Evolutionary conservation across 1,284 basidiomycete genomes (phyloP).

Genomic region (Ustilago lituana): DNA sequence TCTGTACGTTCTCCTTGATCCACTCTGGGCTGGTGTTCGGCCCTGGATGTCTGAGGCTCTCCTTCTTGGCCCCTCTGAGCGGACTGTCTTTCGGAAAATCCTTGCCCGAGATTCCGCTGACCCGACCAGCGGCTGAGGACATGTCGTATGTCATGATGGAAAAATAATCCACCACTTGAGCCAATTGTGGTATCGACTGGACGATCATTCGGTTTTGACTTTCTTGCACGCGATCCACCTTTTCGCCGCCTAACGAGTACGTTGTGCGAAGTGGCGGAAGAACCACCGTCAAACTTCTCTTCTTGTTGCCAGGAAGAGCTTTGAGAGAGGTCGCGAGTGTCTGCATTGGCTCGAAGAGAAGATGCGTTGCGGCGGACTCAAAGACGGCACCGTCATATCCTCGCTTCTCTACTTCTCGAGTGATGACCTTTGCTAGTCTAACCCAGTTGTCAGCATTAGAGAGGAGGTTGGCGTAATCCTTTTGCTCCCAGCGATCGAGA

Average conservation of each 20-base stretch:
- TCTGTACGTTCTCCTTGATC: constrained; percentile 35
- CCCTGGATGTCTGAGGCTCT: constrained; percentile 34
- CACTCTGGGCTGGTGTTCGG: constrained; percentile 47
- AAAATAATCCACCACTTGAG: constrained; percentile 37
- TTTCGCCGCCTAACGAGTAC: constrained; percentile 9
- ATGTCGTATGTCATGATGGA: constrained; percentile 58
- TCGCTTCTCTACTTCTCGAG: constrained; percentile 7
- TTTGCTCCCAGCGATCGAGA: constrained; percentile 43
- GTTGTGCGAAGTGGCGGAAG: constrained; percentile 37
- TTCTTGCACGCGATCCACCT: constrained; percentile 10
- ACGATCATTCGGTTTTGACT: constrained; percentile 41
- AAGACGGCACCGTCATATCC: constrained; percentile 41
- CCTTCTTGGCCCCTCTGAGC: constrained; percentile 34
- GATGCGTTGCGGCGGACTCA: constrained; percentile 41
- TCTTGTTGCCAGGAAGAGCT: not conserved
- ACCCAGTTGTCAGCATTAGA: constrained; percentile 24
- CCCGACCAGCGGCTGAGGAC: constrained; percentile 24
- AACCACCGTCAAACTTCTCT: constrained; percentile 26
- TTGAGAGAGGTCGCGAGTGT: constrained; percentile 8
- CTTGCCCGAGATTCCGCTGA: constrained; percentile 10
- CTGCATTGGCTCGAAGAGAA: constrained; percentile 40
- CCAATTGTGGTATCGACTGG: constrained; percentile 37
- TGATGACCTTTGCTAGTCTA: constrained; percentile 17
- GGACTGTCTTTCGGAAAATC: constrained; percentile 38
- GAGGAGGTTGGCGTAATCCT: constrained; percentile 37